phyloP scores from a whole-genome alignment of 768 basidiomycete genomes.

The Termitomyces heimii region DNA sequence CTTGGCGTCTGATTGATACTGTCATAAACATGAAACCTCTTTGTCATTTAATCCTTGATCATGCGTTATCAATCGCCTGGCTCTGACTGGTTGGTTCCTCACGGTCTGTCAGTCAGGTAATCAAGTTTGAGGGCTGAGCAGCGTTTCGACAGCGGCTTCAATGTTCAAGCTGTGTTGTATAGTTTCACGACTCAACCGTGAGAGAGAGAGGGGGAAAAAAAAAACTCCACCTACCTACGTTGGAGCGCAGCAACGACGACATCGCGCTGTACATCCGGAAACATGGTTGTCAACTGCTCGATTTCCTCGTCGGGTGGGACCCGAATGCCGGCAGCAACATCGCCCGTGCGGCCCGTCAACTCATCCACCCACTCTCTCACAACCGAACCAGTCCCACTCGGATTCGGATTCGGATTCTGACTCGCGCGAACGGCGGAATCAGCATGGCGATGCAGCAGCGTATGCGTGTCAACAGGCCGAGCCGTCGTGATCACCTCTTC shows the following conservation, averaged over 20 bases:
- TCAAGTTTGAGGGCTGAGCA: constrained; percentile 48
- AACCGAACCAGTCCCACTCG: constrained; percentile 39
- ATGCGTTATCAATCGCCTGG: constrained; percentile 1
- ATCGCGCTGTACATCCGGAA: constrained; percentile 73
- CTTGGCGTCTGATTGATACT: constrained; percentile 17
- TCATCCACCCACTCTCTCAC: constrained; percentile 79
- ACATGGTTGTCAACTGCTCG: constrained; percentile 69
- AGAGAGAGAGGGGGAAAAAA: no score
- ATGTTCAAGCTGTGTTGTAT: constrained; percentile 62
- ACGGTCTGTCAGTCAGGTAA: constrained; percentile 1
- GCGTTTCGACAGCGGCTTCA: constrained; percentile 76
- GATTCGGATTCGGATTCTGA: constrained; percentile 8
- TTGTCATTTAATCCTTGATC: constrained; percentile 12
- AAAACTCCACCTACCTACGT: no score
- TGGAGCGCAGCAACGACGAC: constrained; percentile 74
- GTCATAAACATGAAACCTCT: constrained; percentile 10
- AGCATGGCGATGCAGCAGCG: constrained; percentile 16
- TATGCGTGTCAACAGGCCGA: constrained; percentile 21
- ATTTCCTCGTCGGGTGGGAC: constrained; percentile 77
- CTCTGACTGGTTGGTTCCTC: constrained; percentile 1
- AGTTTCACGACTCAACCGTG: no score
- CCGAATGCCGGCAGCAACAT: constrained; percentile 50
- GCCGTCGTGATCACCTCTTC: constrained; percentile 67
- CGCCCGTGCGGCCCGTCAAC: constrained; percentile 59
- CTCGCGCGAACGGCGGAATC: constrained; percentile 14